A percentile compares a stretch with the other conserved stretches of the same genome.
Evolutionary conservation across 495 filamentous ascomycete genomes (phyloP).

Genomic region (Aspergillus hancockii): DNA sequence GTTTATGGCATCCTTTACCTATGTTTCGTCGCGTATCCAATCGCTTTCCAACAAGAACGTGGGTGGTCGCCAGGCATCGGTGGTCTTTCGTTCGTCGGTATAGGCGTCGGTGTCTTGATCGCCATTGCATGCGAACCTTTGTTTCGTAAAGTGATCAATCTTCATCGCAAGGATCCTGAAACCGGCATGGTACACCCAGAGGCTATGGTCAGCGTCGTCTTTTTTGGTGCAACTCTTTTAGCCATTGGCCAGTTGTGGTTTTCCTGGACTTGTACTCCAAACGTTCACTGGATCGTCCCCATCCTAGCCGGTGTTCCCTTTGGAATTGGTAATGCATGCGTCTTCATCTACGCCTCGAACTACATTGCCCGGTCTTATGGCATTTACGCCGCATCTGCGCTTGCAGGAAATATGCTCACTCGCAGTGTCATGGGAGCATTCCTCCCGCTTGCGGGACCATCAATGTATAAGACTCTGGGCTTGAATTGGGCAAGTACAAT

Average conservation of each 20-base stretch:
- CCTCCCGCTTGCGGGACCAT: conserved; percentile 70
- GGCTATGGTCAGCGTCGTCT: conserved; percentile 66
- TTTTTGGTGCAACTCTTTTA: conserved; percentile 62
- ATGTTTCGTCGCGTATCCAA: conserved; percentile 78
- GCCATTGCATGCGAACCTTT: conserved; percentile 65
- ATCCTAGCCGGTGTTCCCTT: conserved; percentile 77
- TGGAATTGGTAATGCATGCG: conserved; percentile 66
- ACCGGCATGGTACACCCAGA: conserved; percentile 68
- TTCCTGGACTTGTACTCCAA: conserved; percentile 72
- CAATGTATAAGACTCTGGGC: conserved; percentile 66
- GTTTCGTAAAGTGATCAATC: conserved; percentile 66
- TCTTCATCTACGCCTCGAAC: conserved; percentile 74
- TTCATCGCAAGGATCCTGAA: conserved; percentile 60
- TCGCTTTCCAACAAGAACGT: conserved; percentile 69
- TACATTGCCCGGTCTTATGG: conserved; percentile 77
- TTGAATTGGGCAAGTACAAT: conserved; percentile 73
- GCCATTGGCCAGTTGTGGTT: conserved; percentile 74
- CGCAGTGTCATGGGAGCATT: conserved; percentile 63
- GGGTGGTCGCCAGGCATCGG: conserved; percentile 66
- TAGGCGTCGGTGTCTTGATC: conserved; percentile 67
- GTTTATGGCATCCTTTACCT: conserved; percentile 74
- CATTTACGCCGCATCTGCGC: conserved; percentile 70
- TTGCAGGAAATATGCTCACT: conserved; percentile 71
- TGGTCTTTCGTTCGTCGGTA: conserved; percentile 73
- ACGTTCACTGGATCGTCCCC: conserved; percentile 72